Evolutionary conservation across 306 rosid genomes (phyloP).

Genomic region (Adenanthera pavonina): DNA sequence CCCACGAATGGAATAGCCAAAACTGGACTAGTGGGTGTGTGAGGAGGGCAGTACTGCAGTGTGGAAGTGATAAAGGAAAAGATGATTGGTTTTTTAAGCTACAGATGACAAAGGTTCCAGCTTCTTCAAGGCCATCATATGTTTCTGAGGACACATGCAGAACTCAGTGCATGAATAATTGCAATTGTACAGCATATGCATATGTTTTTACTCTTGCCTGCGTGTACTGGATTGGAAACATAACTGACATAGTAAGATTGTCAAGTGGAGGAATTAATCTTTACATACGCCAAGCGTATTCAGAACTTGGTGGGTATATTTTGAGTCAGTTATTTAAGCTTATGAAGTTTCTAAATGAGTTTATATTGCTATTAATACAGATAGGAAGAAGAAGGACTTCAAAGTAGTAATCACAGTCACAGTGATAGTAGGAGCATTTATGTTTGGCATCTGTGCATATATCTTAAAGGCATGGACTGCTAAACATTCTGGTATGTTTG

Average conservation of each 20-base stretch:
- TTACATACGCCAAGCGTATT: background rate
- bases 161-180: background rate
- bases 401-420: background rate
- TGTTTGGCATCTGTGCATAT: background rate
- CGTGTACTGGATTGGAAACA: background rate
- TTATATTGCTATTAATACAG: background rate
- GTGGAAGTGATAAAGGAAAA: background rate
- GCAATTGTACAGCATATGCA: conserved; percentile 17
- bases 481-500: background rate
- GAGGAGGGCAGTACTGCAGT: conserved; percentile 27
- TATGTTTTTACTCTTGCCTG: background rate
- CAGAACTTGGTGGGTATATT: background rate
- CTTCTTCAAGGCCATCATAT: background rate
- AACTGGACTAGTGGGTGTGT: background rate
- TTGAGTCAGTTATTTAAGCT: no score
- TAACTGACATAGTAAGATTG: background rate
- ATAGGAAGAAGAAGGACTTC: background rate
- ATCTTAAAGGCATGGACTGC: background rate
- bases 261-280: background rate
- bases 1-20: conserved; percentile 9
- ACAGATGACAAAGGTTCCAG: conserved; percentile 38
- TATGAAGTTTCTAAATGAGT: no score
- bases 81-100: conserved; percentile 26
- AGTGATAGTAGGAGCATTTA: background rate
- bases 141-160: background rate